Base-by-base conservation (phyloP, 1,284 basidiomycete genomes). In the Puccinia polysora region DNA sequence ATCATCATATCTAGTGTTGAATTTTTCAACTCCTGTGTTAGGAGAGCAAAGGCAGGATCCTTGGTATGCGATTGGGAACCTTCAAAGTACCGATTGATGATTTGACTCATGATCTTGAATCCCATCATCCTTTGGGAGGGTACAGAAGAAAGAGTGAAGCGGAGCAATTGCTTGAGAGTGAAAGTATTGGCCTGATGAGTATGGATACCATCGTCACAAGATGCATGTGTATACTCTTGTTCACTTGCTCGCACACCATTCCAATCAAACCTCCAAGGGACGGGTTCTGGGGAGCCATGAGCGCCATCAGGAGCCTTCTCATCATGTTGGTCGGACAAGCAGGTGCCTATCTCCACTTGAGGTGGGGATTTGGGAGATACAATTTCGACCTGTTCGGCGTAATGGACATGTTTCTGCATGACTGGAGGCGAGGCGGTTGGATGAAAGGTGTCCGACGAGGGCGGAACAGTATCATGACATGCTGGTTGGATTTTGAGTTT, bases 81-180 rank as follows among this genome's bases (percentile, higher is more conserved):
- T 20, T 25, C 65, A 15, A 70, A 62, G 38, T 72, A 56, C n/a
- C 69, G 59, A 23, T 50, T 40, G 8, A 62, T 43, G 18, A 72
- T 72, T 32, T 59, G 69, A 15, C 47, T 63, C 50, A 72, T 12
- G 50, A 72, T 72, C 38, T 55, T 72, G 30, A 63, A 72, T 20
- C 69, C 69, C 34, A 72, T 64, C 12, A 55, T 55, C 40, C 60
- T 50, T 38, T 72, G 69, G 15, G 69, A 55, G 34, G 69, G 52
- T n/a, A 72, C 69, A 14, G 69, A 53, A 10, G 69, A 72, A 25
- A 72, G 45, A 32, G 64, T 63, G 8, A 72, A 50, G 40, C 38
- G 45, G 60, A 72, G 58, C 12, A 72, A 59, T 7, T 64, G 59
- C 23, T 45, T 53, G 8, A 72, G 8, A 7, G 49, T 72, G 28